Evolutionary conservation across 768 basidiomycete species (phyloP).

Genomic region (Nidularia sp.): DNA sequence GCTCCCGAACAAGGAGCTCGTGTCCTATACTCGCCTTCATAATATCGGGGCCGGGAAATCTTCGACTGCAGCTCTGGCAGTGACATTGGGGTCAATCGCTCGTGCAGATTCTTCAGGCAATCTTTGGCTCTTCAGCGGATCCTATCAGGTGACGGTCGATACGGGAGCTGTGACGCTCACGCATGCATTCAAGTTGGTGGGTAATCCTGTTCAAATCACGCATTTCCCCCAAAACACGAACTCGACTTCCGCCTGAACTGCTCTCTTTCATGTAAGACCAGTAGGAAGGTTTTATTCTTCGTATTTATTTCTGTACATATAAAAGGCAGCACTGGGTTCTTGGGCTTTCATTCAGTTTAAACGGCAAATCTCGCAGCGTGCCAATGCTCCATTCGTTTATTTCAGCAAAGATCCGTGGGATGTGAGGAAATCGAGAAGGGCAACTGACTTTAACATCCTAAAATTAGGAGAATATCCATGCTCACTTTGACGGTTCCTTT

Average conservation of each 20-base stretch:
- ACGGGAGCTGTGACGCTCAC: constrained; percentile 30
- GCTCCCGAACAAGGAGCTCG: constrained; percentile 47
- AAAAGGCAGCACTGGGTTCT: too few species aligned
- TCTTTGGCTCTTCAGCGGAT: constrained; percentile 39
- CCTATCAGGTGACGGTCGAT: constrained; percentile 39
- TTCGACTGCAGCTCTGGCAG: constrained; percentile 26
- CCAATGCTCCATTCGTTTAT: too few species aligned
- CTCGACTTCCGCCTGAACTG: constrained; percentile 15
- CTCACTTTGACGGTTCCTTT: too few species aligned
- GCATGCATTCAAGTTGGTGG: constrained; percentile 39
- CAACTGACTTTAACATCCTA: too few species aligned
- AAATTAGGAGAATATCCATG: too few species aligned
- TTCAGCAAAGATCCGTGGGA: too few species aligned
- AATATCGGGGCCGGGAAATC: constrained; percentile 19
- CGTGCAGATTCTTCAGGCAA: constrained; percentile 43
- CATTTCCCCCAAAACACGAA: constrained; percentile 31
- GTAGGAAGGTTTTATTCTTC: background rate
- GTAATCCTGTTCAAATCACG: constrained; percentile 32
- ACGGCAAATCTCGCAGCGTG: too few species aligned
- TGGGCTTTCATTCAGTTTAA: too few species aligned
- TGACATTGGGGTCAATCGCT: constrained; percentile 45
- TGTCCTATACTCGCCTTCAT: constrained; percentile 40
- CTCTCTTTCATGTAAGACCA: background rate
- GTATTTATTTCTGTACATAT: background rate
- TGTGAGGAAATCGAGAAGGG: too few species aligned